Percentiles rank a stretch among this genome's conserved stretches.
Conservation (phyloP, 192 early-diverging fungal genomes). For the Coemansia guatemalensis region DNA sequence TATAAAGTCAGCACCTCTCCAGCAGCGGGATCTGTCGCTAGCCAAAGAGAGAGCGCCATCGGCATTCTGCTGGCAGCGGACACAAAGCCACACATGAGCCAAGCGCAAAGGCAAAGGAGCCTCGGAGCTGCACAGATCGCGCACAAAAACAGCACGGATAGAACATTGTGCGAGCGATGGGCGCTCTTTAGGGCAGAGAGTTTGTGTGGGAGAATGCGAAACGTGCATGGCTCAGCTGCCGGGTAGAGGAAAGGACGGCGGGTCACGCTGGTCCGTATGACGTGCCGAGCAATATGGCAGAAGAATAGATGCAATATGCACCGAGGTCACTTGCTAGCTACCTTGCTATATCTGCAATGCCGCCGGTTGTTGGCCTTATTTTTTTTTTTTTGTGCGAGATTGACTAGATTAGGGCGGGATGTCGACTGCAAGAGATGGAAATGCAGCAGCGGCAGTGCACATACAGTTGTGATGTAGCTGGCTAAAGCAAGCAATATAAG, state of each 20-base stretch:
- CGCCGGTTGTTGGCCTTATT: not conserved
- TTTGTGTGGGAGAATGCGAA: not conserved
- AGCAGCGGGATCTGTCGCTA: not conserved
- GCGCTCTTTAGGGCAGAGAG: not conserved
- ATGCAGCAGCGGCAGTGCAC: not conserved
- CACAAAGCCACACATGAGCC: slow-evolving; percentile 20
- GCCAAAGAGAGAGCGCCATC: not conserved
- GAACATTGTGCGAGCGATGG: not conserved
- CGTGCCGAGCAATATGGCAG: not conserved
- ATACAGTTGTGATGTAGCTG: not conserved
- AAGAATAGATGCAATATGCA: not conserved
- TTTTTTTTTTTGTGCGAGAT: not conserved
- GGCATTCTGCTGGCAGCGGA: not conserved
- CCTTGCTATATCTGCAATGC: not conserved
- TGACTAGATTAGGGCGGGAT: not conserved
- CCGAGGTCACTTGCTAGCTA: not conserved
- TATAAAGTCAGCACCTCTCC: not conserved
- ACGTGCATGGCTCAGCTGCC: not conserved
- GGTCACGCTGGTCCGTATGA: not conserved
- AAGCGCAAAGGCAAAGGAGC: not conserved
- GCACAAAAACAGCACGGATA: not conserved
- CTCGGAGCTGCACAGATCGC: slow-evolving; percentile 5
- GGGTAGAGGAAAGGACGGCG: not conserved
- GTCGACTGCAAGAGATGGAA: not conserved
- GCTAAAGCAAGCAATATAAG: not conserved